Evolutionary conservation across 441 rosid species (phyloP), one percentile per base, ranked within the genome.

Genomic region (Bruguiera hainesii): DNA sequence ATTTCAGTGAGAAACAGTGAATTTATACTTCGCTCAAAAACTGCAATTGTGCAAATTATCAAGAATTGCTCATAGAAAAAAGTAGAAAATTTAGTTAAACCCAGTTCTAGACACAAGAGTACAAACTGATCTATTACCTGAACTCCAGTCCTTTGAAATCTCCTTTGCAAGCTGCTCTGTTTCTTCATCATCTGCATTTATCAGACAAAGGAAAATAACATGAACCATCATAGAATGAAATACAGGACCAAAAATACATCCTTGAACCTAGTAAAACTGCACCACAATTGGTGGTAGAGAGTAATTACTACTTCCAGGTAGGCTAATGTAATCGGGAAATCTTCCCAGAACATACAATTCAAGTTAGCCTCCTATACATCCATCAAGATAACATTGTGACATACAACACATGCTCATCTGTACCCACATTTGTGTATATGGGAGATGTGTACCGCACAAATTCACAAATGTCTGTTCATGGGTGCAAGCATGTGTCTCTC

Each of bases 81-180:
- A 25, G 21, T 31, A 48, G 50, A 75, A 68, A 8, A 7, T 59
- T 63, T 68, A 26, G 28, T n/a, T 23, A 25, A 28, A 31, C 50
- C 60, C 13, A 70, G 72, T 63, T n/a, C 25, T 28, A 29, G 79
- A 42, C 26, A 57, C 53, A 52, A 33, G 25, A 5, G 10, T 26
- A 65, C 26, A 20, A 56, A 69, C 19, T 33, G 60, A 71, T 1
- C 68, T 35, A 72, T 73, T 84, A 92, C 99, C 88, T 55, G 96
- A 80, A 78, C 91, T 92, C 99, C 98, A 95, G 79, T 92, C 99
- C 84, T 92, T 95, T 15, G 98, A 89, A 26, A 92, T 82, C 76
- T 95, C 97, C 87, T 81, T 95, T 33, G 93, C 84, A 51, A 95
- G 97, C 74, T 86, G 86, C 84, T 89, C 98, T 67, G 83, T 90